These are phyloP conservation scores for Hirschfeldia incana DNA, from an alignment of 345 rosid species.

Conservation along the genomic window DNA sequence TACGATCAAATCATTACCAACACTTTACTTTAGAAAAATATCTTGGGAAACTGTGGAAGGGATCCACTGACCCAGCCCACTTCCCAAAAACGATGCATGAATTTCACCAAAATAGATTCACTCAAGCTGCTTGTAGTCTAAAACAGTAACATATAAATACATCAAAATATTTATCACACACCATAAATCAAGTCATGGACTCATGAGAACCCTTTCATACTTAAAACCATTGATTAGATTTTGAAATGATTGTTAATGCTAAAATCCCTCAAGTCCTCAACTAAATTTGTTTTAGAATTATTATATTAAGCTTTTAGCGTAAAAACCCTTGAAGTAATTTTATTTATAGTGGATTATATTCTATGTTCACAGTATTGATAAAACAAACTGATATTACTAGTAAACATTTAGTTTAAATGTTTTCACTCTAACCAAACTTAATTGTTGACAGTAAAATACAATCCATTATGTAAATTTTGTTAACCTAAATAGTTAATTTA, in stretches of 20 bases:
- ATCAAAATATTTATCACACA: neutral
- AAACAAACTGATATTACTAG: no score
- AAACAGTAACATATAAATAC: neutral
- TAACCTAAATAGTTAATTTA: no score
- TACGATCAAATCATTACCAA: slow-evolving; percentile 2
- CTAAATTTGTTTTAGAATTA: no score
- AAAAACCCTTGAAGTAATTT: no score
- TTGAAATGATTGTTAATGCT: neutral
- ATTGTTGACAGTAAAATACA: no score
- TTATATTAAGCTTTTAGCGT: no score
- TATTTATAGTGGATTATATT: no score
- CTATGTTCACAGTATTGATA: no score
- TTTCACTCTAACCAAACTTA: no score
- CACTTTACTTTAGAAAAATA: neutral
- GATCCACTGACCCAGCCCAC: slow-evolving; percentile 22
- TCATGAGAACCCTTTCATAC: neutral
- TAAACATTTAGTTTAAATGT: no score
- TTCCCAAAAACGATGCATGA: slow-evolving; percentile 31
- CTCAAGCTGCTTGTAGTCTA: neutral
- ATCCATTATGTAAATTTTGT: no score
- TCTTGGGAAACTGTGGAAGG: slow-evolving; percentile 9
- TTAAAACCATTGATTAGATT: neutral
- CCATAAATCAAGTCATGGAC: neutral
- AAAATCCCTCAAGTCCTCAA: no score
- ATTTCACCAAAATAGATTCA: slow-evolving; percentile 25